These are phyloP conservation scores for Crithidia sp. DNA, from an alignment of 208 protist genomes.

Conservation along the genomic window DNA sequence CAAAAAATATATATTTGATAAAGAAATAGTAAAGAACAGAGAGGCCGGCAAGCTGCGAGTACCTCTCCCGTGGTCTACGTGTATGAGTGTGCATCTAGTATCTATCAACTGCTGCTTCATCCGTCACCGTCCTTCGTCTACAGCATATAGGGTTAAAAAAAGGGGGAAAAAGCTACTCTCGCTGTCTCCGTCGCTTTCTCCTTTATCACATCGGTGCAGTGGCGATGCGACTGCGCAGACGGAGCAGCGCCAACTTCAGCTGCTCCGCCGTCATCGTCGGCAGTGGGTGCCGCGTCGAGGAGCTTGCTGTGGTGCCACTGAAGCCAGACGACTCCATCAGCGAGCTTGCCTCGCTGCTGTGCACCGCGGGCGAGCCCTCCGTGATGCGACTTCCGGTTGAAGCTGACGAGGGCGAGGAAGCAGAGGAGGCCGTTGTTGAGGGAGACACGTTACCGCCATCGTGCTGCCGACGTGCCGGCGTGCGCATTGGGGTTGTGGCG, in stretches of 20 bases:
- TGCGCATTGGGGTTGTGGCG: conserved; percentile 3
- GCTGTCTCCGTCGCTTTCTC: neutral
- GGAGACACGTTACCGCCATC: neutral
- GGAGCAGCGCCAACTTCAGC: conserved; percentile 62
- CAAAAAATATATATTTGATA: too few relatives aligned
- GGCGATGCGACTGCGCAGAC: conserved; percentile 62
- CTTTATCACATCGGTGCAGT: conserved; percentile 30
- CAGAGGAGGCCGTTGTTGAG: neutral
- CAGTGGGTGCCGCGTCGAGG: conserved; percentile 13
- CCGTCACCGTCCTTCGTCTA: too few relatives aligned
- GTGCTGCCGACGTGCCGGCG: neutral
- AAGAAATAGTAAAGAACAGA: too few relatives aligned
- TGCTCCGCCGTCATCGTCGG: conserved; percentile 79
- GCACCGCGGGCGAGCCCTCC: neutral
- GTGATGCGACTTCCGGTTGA: neutral
- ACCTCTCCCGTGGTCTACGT: too few relatives aligned
- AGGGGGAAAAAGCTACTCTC: neutral
- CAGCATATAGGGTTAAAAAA: too few relatives aligned
- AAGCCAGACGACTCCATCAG: conserved; percentile 16
- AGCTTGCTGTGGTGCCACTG: conserved; percentile 7
- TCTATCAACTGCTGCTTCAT: too few relatives aligned
- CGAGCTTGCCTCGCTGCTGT: conserved; percentile 11
- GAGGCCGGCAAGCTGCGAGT: too few relatives aligned
- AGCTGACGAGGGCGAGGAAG: neutral
- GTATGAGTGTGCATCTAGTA: too few relatives aligned